A percentile compares a stretch with the other conserved stretches of the same genome.
phyloP scores from a whole-genome alignment of 495 filamentous ascomycete species.

The Astrocystis sublimbata region DNA sequence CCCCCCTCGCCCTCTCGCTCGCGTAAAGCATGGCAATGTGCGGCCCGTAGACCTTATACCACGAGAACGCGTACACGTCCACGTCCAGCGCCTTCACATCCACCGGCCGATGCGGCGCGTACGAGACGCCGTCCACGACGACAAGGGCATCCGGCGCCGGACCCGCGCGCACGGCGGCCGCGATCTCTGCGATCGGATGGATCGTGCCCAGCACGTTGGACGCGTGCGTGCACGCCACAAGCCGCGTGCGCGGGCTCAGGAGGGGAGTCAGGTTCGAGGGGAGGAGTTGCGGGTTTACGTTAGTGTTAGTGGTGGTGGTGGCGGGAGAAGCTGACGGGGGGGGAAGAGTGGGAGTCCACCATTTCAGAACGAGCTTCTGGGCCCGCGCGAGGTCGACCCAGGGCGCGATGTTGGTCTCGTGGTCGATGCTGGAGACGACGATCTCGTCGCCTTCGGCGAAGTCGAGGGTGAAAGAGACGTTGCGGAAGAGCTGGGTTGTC shows the following conservation, averaged over 20 bases:
- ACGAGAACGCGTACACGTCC: constrained; percentile 74
- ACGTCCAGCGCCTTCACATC: constrained; percentile 66
- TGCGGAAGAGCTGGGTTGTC: constrained; percentile 72
- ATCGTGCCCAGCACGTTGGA: constrained; percentile 72
- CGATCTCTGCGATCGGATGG: constrained; percentile 59
- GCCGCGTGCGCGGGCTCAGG: constrained; percentile 57
- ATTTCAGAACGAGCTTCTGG: constrained; percentile 61
- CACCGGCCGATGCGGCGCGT: constrained; percentile 68
- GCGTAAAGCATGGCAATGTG: constrained; percentile 70
- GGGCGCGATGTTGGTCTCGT: constrained; percentile 70
- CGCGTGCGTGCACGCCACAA: constrained; percentile 69
- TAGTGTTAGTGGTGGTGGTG: neutral
- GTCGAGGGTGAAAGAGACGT: constrained; percentile 61
- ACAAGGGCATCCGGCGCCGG: constrained; percentile 38
- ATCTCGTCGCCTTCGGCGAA: constrained; percentile 64
- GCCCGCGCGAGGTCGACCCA: constrained; percentile 65
- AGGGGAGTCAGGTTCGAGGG: constrained; percentile 53
- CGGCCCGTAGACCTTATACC: constrained; percentile 78
- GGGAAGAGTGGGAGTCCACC: constrained; percentile 55
- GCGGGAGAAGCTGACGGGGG: constrained; percentile 2
- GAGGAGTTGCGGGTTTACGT: constrained; percentile 56
- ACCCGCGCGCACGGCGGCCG: constrained; percentile 50
- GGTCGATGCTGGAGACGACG: constrained; percentile 66
- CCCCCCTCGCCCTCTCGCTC: constrained; percentile 46
- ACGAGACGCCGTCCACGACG: constrained; percentile 65